Percentiles rank a stretch among this genome's conserved stretches.
Evolutionary conservation across 2,329 filamentous ascomycete genomes (phyloP).

Genomic region (Pyricularia sp.): DNA sequence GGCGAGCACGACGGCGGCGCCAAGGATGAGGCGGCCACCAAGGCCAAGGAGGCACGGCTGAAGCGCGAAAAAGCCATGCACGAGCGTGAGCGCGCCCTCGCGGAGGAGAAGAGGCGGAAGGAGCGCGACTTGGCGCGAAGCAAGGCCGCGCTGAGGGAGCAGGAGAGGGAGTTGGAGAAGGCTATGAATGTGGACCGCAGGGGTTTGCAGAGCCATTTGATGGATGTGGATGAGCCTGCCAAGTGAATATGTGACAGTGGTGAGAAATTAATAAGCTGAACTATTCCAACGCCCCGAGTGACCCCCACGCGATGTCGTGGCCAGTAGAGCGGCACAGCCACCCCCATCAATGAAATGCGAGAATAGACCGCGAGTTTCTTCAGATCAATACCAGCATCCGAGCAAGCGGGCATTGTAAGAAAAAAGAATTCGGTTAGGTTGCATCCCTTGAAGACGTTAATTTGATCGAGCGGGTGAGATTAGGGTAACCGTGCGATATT

Average conservation of each 20-base stretch:
- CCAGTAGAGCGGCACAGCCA: not conserved
- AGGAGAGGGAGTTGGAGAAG: slow-evolving; percentile 57
- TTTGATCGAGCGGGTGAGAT: too few relatives aligned
- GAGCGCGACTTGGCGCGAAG: slow-evolving; percentile 50
- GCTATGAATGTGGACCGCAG: slow-evolving; percentile 62
- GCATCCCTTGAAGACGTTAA: not conserved
- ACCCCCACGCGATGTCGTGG: not conserved
- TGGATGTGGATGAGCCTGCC: not conserved
- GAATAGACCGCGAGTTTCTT: not conserved
- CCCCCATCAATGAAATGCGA: not conserved
- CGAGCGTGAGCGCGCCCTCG: slow-evolving; percentile 52
- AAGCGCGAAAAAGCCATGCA: slow-evolving; percentile 58
- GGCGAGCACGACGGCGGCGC: slow-evolving; percentile 20
- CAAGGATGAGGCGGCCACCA: slow-evolving; percentile 40
- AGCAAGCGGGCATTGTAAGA: not conserved
- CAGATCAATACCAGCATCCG: not conserved
- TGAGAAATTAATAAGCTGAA: not conserved
- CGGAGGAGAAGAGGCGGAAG: slow-evolving; percentile 53
- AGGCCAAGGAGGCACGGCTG: slow-evolving; percentile 38
- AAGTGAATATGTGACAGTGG: not conserved
- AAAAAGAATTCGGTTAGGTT: not conserved
- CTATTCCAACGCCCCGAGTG: not conserved
- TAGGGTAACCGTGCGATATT: too few relatives aligned
- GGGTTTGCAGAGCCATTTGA: slow-evolving; percentile 53
- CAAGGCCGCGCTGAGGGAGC: slow-evolving; percentile 52